Conservation (phyloP, 2,329 filamentous ascomycete genomes). For the Botrytis fabae region DNA sequence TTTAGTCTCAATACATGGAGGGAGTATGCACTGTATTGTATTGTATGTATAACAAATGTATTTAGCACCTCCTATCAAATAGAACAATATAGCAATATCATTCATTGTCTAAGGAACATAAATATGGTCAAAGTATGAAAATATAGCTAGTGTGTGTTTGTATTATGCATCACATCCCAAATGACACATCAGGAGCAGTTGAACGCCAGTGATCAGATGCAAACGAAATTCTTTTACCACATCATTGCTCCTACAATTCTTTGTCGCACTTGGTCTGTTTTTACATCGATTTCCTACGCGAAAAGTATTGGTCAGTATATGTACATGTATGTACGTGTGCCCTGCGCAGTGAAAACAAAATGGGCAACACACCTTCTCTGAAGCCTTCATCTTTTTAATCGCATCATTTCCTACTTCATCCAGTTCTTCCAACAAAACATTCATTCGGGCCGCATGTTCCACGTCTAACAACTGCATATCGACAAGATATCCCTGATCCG, state of each 20-base stretch:
- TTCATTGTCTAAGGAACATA: background rate
- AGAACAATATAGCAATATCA: background rate
- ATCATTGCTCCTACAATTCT: constrained; percentile 17
- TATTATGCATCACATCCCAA: background rate
- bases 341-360: background rate
- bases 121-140: background rate
- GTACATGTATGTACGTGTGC: background rate
- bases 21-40: background rate
- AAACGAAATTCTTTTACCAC: background rate
- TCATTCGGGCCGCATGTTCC: constrained; percentile 28
- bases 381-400: constrained; percentile 33
- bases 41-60: background rate
- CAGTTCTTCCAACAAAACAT: constrained; percentile 33
- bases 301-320: background rate
- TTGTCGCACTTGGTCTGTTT: constrained; percentile 6
- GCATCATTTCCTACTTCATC: constrained; percentile 25
- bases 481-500: constrained; percentile 26
- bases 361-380: constrained; percentile 34
- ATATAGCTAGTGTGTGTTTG: background rate
- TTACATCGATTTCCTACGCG: constrained; percentile 27
- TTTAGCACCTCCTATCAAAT: background rate
- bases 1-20: background rate
- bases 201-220: too few species aligned
- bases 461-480: constrained; percentile 32
- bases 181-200: background rate